Conservation (phyloP, 148 eudicot species). For the Rhododendron ferrugineum region DNA sequence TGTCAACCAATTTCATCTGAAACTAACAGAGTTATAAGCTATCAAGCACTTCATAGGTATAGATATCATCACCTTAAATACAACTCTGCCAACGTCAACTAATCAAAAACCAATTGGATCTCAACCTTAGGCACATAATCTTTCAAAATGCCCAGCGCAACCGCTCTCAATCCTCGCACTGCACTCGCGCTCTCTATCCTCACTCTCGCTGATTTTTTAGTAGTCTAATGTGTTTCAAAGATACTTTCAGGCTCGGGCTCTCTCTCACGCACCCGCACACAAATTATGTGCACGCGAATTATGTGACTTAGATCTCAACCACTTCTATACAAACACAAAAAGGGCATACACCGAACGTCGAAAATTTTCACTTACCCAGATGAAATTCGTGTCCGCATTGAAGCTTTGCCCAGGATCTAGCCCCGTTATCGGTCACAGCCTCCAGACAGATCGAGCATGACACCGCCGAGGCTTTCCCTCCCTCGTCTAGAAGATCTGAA, state of each 20-base stretch:
- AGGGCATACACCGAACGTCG: background rate
- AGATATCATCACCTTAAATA: background rate
- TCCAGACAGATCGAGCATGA: slow-evolving; percentile 92
- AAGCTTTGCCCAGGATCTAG: slow-evolving; percentile 90
- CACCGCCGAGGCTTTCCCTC: slow-evolving; percentile 29
- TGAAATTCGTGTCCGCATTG: slow-evolving; percentile 91
- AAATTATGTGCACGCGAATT: too few relatives aligned
- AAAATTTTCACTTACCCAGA: slow-evolving; percentile 47
- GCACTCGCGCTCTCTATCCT: background rate
- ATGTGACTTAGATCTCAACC: background rate
- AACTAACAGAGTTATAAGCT: background rate
- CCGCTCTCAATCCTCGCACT: background rate
- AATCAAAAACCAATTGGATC: slow-evolving; percentile 1
- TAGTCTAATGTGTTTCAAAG: background rate
- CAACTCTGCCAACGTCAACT: background rate
- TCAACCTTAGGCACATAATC: background rate
- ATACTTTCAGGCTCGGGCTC: background rate
- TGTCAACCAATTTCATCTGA: background rate
- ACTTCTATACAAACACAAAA: background rate
- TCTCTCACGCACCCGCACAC: background rate
- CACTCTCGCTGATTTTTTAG: background rate
- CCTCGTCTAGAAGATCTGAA: slow-evolving; percentile 27
- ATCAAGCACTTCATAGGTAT: background rate
- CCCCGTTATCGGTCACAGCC: slow-evolving; percentile 54
- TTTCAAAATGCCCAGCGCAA: too few relatives aligned